Base-by-base conservation (phyloP, 106 monocot genomes). In the Dioscorea alata region DNA sequence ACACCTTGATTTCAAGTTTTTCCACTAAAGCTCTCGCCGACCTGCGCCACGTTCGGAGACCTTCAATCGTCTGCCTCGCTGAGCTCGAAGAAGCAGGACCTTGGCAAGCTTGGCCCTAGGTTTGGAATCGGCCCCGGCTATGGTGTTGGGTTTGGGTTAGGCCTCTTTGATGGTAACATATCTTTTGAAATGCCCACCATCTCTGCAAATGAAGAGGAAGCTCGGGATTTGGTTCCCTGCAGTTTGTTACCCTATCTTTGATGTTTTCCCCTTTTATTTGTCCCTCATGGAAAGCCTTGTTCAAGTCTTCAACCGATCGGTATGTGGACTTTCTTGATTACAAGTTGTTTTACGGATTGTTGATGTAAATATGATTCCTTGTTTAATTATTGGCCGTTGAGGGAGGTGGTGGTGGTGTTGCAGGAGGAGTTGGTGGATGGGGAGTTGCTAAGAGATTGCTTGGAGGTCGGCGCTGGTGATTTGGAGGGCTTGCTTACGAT, bases 351-450 rank as follows among this genome's bases (percentile, higher is more conserved):
- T 12, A 42, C 14, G 42, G 42, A 42, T 42, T 42, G 20, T 10
- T 4, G 50, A n/a, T 61, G 13, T 33, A 50, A 66, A 33, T 64
- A 52, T 48, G 22, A 12, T 20, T 31, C 57, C 54, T 24, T 8
- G 22, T 76, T 31, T 14, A 33, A 51, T 66, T 67, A 96, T 84
- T 92, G 92, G 69, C 81, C 89, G 8, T 50, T 92, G 71, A 77
- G 85, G 71, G 96, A 97, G 24, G 70, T 69, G 50, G 69, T 97
- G 67, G 22, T 97, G 76, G 69, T 74, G 64, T 23, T 97, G 60
- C 81, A 83, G 70, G 81, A 50, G 31, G 96, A 97, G 79, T 71
- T 89, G 63, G 78, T 65, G 63, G 86, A 92, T 50, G 92, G 96
- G 14, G 89, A 82, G 58, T 68, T 97, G 73, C 52, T 97, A 14